Evolutionary conservation across 768 basidiomycete genomes (phyloP), one percentile per base, ranked within the genome.

Genomic region (Boletales sp.): DNA sequence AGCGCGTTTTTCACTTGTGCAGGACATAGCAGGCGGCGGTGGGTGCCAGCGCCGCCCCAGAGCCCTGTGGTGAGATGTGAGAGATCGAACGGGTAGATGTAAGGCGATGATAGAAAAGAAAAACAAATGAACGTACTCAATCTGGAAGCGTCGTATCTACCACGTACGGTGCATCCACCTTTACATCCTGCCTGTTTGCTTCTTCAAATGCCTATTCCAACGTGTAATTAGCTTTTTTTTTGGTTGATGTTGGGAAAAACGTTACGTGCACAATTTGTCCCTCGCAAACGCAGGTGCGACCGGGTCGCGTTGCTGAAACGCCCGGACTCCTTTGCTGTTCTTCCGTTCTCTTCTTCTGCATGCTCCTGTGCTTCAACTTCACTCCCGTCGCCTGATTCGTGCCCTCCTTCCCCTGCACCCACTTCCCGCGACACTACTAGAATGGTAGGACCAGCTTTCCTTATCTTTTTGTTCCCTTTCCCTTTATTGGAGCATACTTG

Each of bases 241-340:
- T 21, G 2, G 21, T 21, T 21, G 21, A 21, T 21, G 21, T 21
- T 34, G 7, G 24, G 24, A 7, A 5, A 27, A 27, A 92, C 92
- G 5, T 27, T 7, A 7, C 24, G 70, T 88, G 84, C 7, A 97
- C 84, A 30, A 98, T 95, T 98, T 91, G 67, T 99, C 97, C 3
- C 93, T 94, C 2, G 94, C 95, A 72, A 99, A 99, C 0, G 97
- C 97, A 47, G 84, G 83, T 2, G 93, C 90, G 13, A 99, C 94
- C 12, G 98, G 75, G 56, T 98, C 93, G 36, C 90, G 79, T 67
- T 99, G 95, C 65, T 89, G 77, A 70, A 97, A 93, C 1, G 89
- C 88, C 45, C 77, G 79, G 0, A 81, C 64, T 19, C 72, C 72
- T 42, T 62, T 66, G 37, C 58, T 56, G 61, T 73, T 48, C 64